Evolutionary conservation across 345 rosid genomes (phyloP), one percentile per base, ranked within the genome.

Genomic region (Eucalyptus pauciflora): DNA sequence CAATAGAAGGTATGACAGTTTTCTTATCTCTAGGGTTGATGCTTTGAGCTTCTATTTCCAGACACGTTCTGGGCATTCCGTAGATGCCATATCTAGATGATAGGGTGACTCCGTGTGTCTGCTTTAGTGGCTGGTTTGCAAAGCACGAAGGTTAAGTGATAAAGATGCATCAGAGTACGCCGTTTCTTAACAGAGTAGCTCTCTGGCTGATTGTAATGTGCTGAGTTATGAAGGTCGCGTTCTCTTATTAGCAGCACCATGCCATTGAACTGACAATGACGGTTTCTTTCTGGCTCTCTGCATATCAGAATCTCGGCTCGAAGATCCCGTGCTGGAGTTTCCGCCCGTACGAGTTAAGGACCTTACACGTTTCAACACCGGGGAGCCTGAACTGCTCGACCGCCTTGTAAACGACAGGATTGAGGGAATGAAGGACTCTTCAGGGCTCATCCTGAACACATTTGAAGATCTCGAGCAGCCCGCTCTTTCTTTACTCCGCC

Each of bases 331-430:
- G 33, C 67, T 58, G 51, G 96, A 93, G 87, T 87, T 93, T 86
- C 94, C 94, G 64, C 92, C 92, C 25, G 79, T 93, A 52, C 93
- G 88, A 89, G 91, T 93, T 71, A 93, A 94, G 88, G 97, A 94
- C 92, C 67, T 95, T 88, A 92, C 93, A 7, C n/a, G 46, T 33
- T 58, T 83, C 91, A 33, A 33, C 37, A 69, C 92, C 6, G 50
- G 49, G 2, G 88, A 94, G 22, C 90, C 88, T 1, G 90, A 87
- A 27, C 79, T 48, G 27, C 31, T 92, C 13, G 16, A 85, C 37
- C 46, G 50, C 14, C n/a, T 93, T 58, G 1, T 88, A 22, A 62
- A 46, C 67, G 87, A 20, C 29, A 50, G 37, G 41, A 37, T 37
- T 37, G 41, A 37, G 41, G 41, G 41, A 37, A 37, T 37, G 4